phyloP scores from a whole-genome alignment of 495 filamentous ascomycete species.

The Penicillium daleae region DNA sequence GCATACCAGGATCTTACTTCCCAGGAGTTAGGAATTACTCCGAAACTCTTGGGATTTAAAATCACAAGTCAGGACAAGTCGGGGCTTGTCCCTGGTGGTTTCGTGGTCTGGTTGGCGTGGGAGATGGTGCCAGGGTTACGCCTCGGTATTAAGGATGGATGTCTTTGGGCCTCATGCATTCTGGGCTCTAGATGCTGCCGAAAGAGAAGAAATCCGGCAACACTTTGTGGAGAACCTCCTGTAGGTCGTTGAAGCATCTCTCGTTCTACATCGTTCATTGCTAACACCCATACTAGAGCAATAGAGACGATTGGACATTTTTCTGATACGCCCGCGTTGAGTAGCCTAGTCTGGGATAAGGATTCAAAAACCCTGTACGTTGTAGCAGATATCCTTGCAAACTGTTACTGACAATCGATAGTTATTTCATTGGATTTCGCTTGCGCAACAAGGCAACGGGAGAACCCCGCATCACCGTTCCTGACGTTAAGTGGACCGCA shows the following conservation, averaged over 20 bases:
- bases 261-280: not conserved
- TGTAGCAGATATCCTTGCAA: not conserved
- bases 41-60: not conserved
- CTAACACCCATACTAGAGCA: not conserved
- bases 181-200: not conserved
- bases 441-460: too few relatives aligned
- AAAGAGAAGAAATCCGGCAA: conserved; percentile 1
- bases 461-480: not conserved
- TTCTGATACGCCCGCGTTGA: not conserved
- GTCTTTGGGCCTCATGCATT: not conserved
- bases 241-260: not conserved
- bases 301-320: not conserved
- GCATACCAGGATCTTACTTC: not conserved
- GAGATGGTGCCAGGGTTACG: not conserved
- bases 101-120: not conserved
- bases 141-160: not conserved
- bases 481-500: not conserved
- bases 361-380: not conserved
- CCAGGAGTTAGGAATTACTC: not conserved
- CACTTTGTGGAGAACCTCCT: not conserved
- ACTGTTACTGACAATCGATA: not conserved
- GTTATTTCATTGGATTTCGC: not conserved
- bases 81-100: not conserved
- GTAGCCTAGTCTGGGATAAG: not conserved
- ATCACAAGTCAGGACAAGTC: not conserved